phyloP scores from a whole-genome alignment of 192 early-diverging fungal genomes.

The Coemansia sp. region DNA sequence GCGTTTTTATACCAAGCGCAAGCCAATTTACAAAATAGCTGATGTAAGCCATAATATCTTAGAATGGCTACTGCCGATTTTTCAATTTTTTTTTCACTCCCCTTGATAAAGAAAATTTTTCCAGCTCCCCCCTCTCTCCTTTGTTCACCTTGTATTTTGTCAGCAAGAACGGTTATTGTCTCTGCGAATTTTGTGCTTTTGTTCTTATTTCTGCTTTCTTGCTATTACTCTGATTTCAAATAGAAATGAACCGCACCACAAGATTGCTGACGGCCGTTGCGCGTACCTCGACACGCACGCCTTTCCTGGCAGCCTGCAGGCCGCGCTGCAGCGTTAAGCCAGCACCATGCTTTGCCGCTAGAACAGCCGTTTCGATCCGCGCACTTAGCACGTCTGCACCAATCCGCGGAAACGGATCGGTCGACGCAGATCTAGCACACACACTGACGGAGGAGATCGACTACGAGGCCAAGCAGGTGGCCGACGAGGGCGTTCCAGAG shows the following conservation, averaged over 20 bases:
- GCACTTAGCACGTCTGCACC: conserved; percentile 35
- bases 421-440: conserved; percentile 70
- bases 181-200: not conserved
- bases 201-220: not conserved
- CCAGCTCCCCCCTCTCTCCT: not conserved
- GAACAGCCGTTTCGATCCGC: conserved; percentile 15
- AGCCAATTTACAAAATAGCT: too few species aligned
- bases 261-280: conserved; percentile 19
- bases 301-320: not conserved
- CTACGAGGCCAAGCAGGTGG: conserved; percentile 67
- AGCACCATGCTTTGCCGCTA: not conserved
- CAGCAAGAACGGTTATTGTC: not conserved
- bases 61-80: not conserved
- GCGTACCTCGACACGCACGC: not conserved
- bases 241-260: conserved; percentile 33
- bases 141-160: not conserved
- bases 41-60: not conserved
- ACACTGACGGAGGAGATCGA: conserved; percentile 72
- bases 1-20: not conserved
- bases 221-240: not conserved
- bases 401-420: conserved; percentile 41
- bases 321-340: conserved; percentile 1
- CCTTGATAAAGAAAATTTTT: conserved; percentile 1
- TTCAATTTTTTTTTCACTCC: not conserved
- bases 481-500: conserved; percentile 59